Evolutionary conservation across 2,329 filamentous ascomycete species (phyloP).

Genomic region (Fusarium tuaranense): DNA sequence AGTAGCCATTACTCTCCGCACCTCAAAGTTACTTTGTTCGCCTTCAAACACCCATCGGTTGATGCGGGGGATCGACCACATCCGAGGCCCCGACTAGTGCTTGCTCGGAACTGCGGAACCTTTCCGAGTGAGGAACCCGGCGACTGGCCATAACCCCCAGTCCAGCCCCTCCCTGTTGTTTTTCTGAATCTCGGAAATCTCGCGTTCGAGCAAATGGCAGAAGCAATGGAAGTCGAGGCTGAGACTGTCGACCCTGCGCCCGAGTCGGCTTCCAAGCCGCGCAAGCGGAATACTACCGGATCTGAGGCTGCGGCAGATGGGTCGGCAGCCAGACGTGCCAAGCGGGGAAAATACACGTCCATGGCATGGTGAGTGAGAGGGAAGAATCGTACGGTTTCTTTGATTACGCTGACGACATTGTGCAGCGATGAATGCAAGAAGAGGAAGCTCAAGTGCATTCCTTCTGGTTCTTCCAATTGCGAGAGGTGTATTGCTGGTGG

Average conservation of each 20-base stretch:
- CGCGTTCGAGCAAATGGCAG: neutral
- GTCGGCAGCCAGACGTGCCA: slow-evolving; percentile 30
- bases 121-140: slow-evolving; percentile 25
- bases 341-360: slow-evolving; percentile 53
- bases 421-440: slow-evolving; percentile 54
- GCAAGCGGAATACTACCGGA: slow-evolving; percentile 29
- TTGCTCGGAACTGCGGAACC: slow-evolving; percentile 32
- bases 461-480: slow-evolving; percentile 41
- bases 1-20: neutral
- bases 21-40: neutral
- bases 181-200: slow-evolving; percentile 13
- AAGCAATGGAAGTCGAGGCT: neutral
- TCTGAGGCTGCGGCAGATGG: neutral
- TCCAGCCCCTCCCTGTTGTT: neutral
- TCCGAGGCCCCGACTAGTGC: neutral
- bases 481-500: slow-evolving; percentile 47
- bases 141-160: neutral
- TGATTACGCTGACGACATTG: slow-evolving; percentile 12
- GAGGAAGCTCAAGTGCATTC: slow-evolving; percentile 55
- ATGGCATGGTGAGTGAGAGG: slow-evolving; percentile 49
- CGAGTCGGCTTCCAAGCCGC: slow-evolving; percentile 13
- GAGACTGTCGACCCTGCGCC: neutral
- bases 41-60: neutral
- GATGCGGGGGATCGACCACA: neutral
- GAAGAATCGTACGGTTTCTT: neutral